phyloP scores from a whole-genome alignment of 495 filamentous ascomycete genomes.

The Aspergillus sclerotiicarbonarius region DNA sequence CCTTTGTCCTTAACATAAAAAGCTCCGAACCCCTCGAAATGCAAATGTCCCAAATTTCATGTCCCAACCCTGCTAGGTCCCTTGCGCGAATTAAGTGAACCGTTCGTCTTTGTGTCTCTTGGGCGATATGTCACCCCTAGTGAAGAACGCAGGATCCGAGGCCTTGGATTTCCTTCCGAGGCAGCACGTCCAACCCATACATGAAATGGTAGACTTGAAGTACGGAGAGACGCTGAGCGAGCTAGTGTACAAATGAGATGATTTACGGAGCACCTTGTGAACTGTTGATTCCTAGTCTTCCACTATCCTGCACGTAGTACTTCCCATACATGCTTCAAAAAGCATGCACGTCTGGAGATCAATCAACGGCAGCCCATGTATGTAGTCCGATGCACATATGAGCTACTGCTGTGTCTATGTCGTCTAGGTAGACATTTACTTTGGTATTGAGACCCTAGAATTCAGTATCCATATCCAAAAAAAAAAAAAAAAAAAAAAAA shows the following conservation, averaged over 20 bases:
- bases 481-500: no score
- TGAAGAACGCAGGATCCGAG: not conserved
- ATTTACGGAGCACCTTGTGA: not conserved
- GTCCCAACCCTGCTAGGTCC: constrained; percentile 6
- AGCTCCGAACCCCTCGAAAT: constrained; percentile 46
- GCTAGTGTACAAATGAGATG: not conserved
- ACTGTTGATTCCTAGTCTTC: not conserved
- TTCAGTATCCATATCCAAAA: no score
- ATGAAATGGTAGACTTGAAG: not conserved
- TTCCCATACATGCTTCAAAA: no score
- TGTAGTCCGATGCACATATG: no score
- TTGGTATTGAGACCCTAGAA: no score
- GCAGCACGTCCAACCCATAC: not conserved
- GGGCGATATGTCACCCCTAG: not conserved
- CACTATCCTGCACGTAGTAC: no score
- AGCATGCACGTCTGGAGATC: no score
- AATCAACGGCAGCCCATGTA: no score
- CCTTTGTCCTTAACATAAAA: constrained; percentile 43
- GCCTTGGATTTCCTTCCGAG: not conserved
- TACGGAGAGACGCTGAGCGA: not conserved
- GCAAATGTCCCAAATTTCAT: constrained; percentile 37
- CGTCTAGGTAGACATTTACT: no score
- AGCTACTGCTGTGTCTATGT: no score
- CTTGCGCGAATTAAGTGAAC: not conserved
- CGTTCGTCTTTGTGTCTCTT: not conserved